Conservation (phyloP, 192 early-diverging fungal species). For the Backusella westeae region DNA sequence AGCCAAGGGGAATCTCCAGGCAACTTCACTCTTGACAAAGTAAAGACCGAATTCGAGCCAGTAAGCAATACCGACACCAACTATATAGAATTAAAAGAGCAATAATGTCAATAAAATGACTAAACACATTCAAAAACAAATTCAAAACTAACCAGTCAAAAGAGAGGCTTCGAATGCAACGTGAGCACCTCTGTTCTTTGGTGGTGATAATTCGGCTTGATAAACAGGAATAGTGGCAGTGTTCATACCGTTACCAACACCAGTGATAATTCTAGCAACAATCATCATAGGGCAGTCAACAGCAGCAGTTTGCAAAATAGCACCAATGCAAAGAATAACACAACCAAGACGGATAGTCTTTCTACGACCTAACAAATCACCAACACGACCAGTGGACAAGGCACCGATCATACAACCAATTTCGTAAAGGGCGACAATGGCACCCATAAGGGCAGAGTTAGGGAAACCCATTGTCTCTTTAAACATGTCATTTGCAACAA, state of each 20-base stretch:
- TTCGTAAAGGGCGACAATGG: constrained; percentile 41
- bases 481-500: constrained; percentile 18
- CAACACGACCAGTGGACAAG: constrained; percentile 39
- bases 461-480: constrained; percentile 12
- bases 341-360: constrained; percentile 46
- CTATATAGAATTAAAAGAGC: constrained; percentile 16
- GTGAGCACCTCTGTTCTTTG: constrained; percentile 49
- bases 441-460: constrained; percentile 41
- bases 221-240: constrained; percentile 56
- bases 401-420: constrained; percentile 32
- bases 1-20: constrained; percentile 72
- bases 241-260: constrained; percentile 53
- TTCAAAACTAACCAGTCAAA: constrained; percentile 15
- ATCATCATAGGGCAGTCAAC: constrained; percentile 45
- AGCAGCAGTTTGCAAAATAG: constrained; percentile 50
- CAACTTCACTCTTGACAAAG: constrained; percentile 25
- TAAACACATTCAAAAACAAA: neutral
- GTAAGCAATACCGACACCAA: constrained; percentile 52
- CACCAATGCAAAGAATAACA: constrained; percentile 49
- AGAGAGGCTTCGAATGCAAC: constrained; percentile 49
- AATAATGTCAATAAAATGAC: neutral
- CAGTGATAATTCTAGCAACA: constrained; percentile 50
- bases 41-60: constrained; percentile 45
- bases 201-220: constrained; percentile 51
- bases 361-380: constrained; percentile 51